Evolutionary conservation across 768 basidiomycete species (phyloP).

Genomic region (Hirschioporus abietinus): DNA sequence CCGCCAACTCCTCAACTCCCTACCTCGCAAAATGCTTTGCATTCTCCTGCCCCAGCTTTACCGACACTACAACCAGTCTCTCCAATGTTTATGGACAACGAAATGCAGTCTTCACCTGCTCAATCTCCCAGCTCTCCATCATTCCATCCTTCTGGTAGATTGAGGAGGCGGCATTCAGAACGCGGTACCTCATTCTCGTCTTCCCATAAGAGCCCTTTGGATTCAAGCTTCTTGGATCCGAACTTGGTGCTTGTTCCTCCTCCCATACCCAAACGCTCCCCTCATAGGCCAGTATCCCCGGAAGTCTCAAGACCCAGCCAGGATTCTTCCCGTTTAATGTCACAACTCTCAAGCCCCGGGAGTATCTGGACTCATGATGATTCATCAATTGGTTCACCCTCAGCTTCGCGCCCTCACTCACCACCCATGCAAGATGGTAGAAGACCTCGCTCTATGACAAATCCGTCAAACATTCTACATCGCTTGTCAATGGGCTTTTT

Average conservation of each 20-base stretch:
- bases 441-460: constrained; percentile 43
- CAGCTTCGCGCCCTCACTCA: constrained; percentile 31
- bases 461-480: constrained; percentile 58
- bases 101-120: constrained; percentile 15
- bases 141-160: constrained; percentile 23
- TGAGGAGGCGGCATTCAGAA: constrained; percentile 44
- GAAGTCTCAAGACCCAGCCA: neutral
- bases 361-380: neutral
- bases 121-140: constrained; percentile 17
- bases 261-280: neutral
- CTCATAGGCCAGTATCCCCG: neutral
- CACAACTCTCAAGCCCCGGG: neutral
- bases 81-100: constrained; percentile 35
- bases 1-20: constrained; percentile 23
- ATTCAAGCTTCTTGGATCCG: neutral
- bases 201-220: neutral
- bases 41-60: constrained; percentile 30
- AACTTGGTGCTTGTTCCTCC: neutral
- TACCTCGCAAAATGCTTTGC: constrained; percentile 20
- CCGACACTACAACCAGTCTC: constrained; percentile 38
- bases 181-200: constrained; percentile 14
- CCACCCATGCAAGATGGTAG: neutral
- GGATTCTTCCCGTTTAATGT: neutral
- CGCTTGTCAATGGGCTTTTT: constrained; percentile 67
- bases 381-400: constrained; percentile 15